Conservation (phyloP, 2,329 filamentous ascomycete genomes). For the Aspergillus luchuensis region DNA sequence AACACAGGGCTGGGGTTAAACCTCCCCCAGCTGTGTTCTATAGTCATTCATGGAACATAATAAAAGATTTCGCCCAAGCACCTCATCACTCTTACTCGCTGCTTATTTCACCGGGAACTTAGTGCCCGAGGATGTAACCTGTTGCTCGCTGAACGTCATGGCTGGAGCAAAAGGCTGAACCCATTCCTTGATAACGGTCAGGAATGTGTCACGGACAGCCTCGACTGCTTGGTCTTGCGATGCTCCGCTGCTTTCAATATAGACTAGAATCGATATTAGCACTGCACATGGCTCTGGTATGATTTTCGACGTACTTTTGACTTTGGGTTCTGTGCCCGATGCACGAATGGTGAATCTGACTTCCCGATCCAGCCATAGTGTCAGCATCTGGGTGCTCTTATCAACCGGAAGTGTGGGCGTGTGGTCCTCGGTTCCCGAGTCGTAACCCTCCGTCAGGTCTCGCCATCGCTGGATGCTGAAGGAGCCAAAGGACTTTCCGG, state of each 20-base stretch:
- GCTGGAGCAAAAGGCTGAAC: constrained; percentile 40
- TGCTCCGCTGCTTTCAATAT: constrained; percentile 45
- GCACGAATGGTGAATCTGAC: constrained; percentile 62
- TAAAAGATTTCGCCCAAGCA: not conserved
- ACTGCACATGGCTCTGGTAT: not conserved
- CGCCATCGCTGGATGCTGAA: constrained; percentile 61
- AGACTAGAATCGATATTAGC: constrained; percentile 33
- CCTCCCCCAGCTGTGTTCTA: constrained; percentile 11
- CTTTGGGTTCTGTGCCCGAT: constrained; percentile 68
- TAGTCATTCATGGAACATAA: constrained; percentile 6
- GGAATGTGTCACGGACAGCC: constrained; percentile 42
- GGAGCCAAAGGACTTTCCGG: constrained; percentile 51
- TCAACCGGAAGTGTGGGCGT: constrained; percentile 60
- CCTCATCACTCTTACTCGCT: not conserved
- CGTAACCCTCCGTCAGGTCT: constrained; percentile 63
- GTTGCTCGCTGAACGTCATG: constrained; percentile 39
- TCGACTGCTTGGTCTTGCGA: constrained; percentile 39
- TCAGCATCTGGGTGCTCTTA: constrained; percentile 64
- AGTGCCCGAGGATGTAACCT: constrained; percentile 43
- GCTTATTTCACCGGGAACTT: constrained; percentile 27
- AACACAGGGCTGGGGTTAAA: not conserved
- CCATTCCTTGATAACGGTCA: constrained; percentile 43
- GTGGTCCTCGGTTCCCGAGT: constrained; percentile 56
- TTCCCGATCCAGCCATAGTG: constrained; percentile 56
- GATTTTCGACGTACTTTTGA: constrained; percentile 53